Conservation (phyloP, 2,329 filamentous ascomycete genomes). For the Lasiodiplodia citricola region DNA sequence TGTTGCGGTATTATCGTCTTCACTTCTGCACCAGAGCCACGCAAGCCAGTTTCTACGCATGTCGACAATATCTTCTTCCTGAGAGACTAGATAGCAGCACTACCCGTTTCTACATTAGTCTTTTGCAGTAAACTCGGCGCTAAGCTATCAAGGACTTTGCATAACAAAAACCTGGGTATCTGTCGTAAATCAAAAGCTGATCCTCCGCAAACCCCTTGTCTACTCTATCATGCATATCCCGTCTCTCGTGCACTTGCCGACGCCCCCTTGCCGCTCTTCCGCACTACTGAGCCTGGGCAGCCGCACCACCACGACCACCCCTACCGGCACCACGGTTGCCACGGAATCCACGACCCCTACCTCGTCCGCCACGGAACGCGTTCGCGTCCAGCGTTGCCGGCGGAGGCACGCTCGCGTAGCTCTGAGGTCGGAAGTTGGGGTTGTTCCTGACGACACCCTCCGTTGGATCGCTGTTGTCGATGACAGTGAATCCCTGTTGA, state of each 20-base stretch:
- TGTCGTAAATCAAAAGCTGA: neutral
- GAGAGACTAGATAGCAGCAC: neutral
- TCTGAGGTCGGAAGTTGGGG: constrained; percentile 60
- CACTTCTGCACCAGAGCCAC: neutral
- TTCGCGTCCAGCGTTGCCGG: constrained; percentile 42
- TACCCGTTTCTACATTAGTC: neutral
- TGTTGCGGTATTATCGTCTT: neutral
- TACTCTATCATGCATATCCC: constrained; percentile 8
- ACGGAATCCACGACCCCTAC: constrained; percentile 35
- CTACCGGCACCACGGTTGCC: constrained; percentile 5
- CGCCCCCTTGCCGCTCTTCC: neutral
- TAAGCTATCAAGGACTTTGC: neutral
- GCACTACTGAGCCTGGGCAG: neutral
- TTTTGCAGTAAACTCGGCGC: neutral
- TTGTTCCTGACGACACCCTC: constrained; percentile 62
- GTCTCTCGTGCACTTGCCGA: neutral
- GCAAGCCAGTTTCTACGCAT: neutral
- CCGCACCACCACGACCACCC: constrained; percentile 14
- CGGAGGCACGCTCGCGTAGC: constrained; percentile 45
- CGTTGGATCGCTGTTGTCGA: constrained; percentile 57
- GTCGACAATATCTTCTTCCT: neutral
- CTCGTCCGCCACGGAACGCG: constrained; percentile 33
- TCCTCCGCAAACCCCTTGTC: neutral
- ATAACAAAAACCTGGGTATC: constrained; percentile 1
- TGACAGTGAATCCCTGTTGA: constrained; percentile 51